Evolutionary conservation across 768 basidiomycete species (phyloP), one percentile per base, ranked within the genome.

Genomic region (Hirschioporus abietinus): DNA sequence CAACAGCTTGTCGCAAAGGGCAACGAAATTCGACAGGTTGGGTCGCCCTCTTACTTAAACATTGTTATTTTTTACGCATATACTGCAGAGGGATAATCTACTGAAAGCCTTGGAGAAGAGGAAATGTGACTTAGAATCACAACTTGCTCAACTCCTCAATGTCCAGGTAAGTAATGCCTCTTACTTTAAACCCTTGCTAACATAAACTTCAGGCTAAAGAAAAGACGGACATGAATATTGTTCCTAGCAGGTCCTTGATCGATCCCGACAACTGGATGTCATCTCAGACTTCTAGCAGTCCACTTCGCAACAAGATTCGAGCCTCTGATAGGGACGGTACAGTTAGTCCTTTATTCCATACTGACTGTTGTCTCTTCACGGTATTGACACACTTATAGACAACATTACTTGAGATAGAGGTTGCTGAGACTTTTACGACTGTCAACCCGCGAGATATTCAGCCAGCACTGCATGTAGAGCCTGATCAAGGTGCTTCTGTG

Each of bases 11-110:
- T 76, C 17, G 70, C 72, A 24, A 77, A 77, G 35, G 73, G 75
- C 27, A 79, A 79, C 63, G 77, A 79, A 30, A 65, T 78, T 8
- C 71, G 75, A 66, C 72, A 77, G 27, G 77, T 77, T 30, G 61
- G 30, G 75, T 70, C 58, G 42, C 23, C 59, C 24, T 59, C 18
- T 64, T 26, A 64, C 23, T 5, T 30, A 8, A 17, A 0, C 27
- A 5, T 12, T 24, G 23, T 25, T 15, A 35, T 6, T 63, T 10
- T 60, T 67, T 26, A 65, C 58, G 20, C 42, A 52, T 52, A 25
- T 10, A 23, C 26, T 18, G 34, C 64, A 78, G 77, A 73, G 76
- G 59, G 76, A 75, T 65, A 78, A 76, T 52, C 67, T 70, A 15
- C 72, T 76, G 63, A 69, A 73, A 64, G 73, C 74, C 23, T 70